Evolutionary conservation across 2,329 filamentous ascomycete species (phyloP), one percentile per base, ranked within the genome.

Genomic region (Ophiostoma australiae): DNA sequence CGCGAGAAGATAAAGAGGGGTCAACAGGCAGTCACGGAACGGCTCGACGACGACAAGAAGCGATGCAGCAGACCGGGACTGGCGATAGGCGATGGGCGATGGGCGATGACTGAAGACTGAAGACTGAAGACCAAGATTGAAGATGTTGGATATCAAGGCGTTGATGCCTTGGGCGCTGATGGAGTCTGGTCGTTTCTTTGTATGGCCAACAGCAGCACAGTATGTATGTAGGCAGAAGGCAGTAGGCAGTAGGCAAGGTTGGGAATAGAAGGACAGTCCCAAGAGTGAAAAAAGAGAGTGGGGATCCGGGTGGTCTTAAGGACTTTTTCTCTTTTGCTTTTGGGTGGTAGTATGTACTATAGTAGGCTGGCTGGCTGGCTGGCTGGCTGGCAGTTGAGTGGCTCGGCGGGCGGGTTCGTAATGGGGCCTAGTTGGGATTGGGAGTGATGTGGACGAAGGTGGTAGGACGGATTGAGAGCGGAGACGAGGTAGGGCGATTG

Each of bases 231-330:
- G 27, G 27, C 27, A 1, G 44, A 6, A 48, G 44, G 20, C 44
- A 48, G 20, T 48, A 48, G 15, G 17, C 20, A 48, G 23, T 11
- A n/a, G 31, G 3, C 23, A n/a, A n/a, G 23, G 37, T 67, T 44
- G 37, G 37, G 65, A 33, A 23, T 48, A 48, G n/a, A 52, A 55
- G 11, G 41, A 33, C 39, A 33, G 27, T 48, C 65, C 35, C 35
- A 67, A 44, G 35, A 44, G 33, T 66, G 63, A 67, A 61, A 69
- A 71, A 71, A 44, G 48, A 20, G 67, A 69, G 71, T 70, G 71
- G 71, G 71, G 71, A 70, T 67, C 44, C 58, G 39, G 70, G 15
- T 48, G 67, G 65, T 69, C 69, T 72, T 69, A 71, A 70, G 69
- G 65, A 68, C 65, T 41, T 71, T 41, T 69, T 67, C 65, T 44